phyloP scores from a whole-genome alignment of 805 yeast genomes.

The Cyberlindnera euphorbiiphila region DNA sequence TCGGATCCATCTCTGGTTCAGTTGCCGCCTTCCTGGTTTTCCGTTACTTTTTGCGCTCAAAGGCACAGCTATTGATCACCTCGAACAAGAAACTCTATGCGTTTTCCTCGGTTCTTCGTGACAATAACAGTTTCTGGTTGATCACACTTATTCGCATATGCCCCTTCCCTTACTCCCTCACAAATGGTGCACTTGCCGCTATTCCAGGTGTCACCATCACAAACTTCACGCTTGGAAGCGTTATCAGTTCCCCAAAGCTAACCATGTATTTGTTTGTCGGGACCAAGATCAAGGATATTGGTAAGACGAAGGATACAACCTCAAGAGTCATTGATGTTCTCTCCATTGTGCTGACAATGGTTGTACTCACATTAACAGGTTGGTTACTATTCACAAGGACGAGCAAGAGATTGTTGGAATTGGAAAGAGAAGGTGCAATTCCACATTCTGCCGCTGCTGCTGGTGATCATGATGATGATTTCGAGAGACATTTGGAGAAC shows the following conservation, averaged over 20 bases:
- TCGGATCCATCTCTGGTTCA: constrained; percentile 71
- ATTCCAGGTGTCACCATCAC: constrained; percentile 66
- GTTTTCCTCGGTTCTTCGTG: constrained; percentile 67
- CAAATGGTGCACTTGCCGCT: constrained; percentile 90
- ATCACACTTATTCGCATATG: constrained; percentile 75
- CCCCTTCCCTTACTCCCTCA: constrained; percentile 89
- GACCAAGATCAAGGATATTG: constrained; percentile 63
- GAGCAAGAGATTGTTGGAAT: constrained; percentile 31
- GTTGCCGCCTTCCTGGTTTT: constrained; percentile 67
- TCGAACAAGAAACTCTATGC: constrained; percentile 67
- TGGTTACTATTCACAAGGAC: constrained; percentile 62
- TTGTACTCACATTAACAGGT: constrained; percentile 56
- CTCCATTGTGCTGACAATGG: constrained; percentile 54
- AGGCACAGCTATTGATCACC: constrained; percentile 58
- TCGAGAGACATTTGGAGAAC: constrained; percentile 16
- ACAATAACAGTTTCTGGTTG: constrained; percentile 61
- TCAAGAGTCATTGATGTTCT: constrained; percentile 58
- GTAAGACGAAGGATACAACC: constrained; percentile 48
- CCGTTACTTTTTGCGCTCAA: constrained; percentile 50
- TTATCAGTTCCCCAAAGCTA: constrained; percentile 77
- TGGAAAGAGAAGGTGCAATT: constrained; percentile 23
- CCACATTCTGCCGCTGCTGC: constrained; percentile 3
- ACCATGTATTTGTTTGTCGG: constrained; percentile 78
- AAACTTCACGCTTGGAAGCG: constrained; percentile 67
- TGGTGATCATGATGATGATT: constrained; percentile 18